Evolutionary conservation across 306 rosid genomes (phyloP), one percentile per base, ranked within the genome.

Genomic region (Potentilla sterilis): DNA sequence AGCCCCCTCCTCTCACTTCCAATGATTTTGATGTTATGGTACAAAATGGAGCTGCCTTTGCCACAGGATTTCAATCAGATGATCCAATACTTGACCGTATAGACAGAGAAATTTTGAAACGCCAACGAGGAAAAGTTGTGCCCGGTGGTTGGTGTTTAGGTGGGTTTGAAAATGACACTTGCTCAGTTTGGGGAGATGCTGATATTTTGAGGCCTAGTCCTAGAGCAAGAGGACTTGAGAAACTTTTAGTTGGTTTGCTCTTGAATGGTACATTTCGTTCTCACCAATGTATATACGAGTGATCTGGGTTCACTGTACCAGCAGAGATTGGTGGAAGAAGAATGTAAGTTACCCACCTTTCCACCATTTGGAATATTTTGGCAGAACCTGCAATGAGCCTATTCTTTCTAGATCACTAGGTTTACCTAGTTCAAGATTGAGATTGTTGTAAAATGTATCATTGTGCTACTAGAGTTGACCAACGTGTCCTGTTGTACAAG

Each of bases 61-160:
- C 89, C 41, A 80, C 80, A 44, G 85, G 80, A 69, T 90, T 95
- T 73, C 51, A 16, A 73, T 42, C 64, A 74, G 79, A 86, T 72
- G 93, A 92, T 82, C 88, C 91, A 5, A 61, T 90, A 8, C 93
- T 95, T n/a, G 92, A 90, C 82, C 88, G 83, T n/a, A 92, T 95
- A 0, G 99, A 95, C 87, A 51, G 24, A 40, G 88, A 92, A 58
- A 61, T 92, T 52, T 75, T 95, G 86, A 78, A 84, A 24, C 91
- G 96, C 19, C 61, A 75, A 35, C 79, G 66, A 13, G 72, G 85
- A 28, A 80, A 84, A 1, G 87, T 85, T 63, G 87, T 89, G 78
- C 97, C 99, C 0, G 98, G 99, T 73, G 99, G 99, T 14, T 95
- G 99, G 99, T 95, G 99, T 85, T 75, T 92, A 77, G 98, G 97